Conservation (phyloP, 23 red algal species). For the Chondrus crispus region DNA sequence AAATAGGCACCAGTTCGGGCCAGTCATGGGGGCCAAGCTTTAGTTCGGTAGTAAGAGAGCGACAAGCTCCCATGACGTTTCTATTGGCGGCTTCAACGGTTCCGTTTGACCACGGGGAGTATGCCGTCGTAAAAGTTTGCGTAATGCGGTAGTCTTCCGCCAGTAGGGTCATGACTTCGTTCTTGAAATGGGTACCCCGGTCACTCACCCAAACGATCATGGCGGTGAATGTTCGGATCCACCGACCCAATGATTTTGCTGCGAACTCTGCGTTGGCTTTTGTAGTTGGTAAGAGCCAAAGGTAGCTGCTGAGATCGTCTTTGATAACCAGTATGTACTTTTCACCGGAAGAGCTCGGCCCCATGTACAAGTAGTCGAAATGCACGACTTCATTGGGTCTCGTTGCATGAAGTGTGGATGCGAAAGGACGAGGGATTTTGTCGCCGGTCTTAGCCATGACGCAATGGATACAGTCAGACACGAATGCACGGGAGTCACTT, state of each 20-base stretch:
- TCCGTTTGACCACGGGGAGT: slow-evolving; percentile 26
- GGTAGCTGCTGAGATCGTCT: background rate
- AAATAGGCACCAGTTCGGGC: background rate
- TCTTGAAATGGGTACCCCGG: slow-evolving; percentile 13
- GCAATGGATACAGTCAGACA: background rate
- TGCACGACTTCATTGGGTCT: slow-evolving; percentile 28
- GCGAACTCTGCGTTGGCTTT: background rate
- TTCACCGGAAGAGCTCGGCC: background rate
- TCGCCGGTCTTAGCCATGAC: background rate
- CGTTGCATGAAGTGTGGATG: background rate
- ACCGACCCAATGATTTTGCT: background rate
- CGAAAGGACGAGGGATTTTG: background rate
- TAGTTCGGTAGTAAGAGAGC: background rate
- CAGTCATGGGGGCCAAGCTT: background rate
- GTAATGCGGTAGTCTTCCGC: background rate
- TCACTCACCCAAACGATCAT: slow-evolving; percentile 12
- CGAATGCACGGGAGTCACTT: background rate
- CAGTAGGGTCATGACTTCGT: background rate
- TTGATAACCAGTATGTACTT: slow-evolving; percentile 21
- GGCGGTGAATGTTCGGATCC: slow-evolving; percentile 11
- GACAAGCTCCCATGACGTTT: background rate
- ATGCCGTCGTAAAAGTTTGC: background rate
- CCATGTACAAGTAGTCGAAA: slow-evolving; percentile 35
- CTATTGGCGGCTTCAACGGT: slow-evolving; percentile 1
- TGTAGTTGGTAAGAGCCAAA: background rate